phyloP scores from a whole-genome alignment of 176 grass and related monocot genomes.

The Zea luxurians region DNA sequence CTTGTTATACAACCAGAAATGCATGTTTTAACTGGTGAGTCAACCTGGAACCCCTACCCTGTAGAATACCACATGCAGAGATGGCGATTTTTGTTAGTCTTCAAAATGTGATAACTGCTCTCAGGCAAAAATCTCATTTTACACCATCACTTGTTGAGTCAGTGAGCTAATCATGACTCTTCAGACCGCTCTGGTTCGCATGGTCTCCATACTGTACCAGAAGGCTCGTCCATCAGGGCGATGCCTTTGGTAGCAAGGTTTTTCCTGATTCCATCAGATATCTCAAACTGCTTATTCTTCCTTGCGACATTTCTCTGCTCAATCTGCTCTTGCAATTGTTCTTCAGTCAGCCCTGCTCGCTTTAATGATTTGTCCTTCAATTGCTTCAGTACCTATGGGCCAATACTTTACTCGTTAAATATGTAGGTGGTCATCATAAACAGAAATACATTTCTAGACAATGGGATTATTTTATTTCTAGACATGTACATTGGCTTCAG shows the following conservation, averaged over 20 bases:
- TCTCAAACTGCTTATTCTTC: slow-evolving; percentile 50
- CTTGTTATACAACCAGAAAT: slow-evolving; percentile 19
- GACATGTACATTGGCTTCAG: not conserved
- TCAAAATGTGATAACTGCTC: not conserved
- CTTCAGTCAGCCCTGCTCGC: slow-evolving; percentile 49
- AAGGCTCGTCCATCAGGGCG: slow-evolving; percentile 80
- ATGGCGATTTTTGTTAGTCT: slow-evolving; percentile 4
- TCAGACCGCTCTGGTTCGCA: slow-evolving; percentile 51
- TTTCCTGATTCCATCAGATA: slow-evolving; percentile 52
- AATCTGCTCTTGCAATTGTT: slow-evolving; percentile 44
- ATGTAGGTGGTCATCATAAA: slow-evolving; percentile 12
- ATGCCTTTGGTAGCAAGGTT: slow-evolving; percentile 62
- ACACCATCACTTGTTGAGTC: not conserved
- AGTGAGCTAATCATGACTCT: not conserved
- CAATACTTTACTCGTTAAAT: not conserved
- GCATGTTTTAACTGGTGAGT: not conserved
- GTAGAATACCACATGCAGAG: slow-evolving; percentile 9
- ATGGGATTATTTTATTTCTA: not conserved
- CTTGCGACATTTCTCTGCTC: slow-evolving; percentile 38
- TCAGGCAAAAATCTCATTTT: not conserved
- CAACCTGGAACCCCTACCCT: not conserved
- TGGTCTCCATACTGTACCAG: slow-evolving; percentile 71
- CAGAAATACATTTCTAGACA: slow-evolving; percentile 8
- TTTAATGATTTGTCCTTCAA: slow-evolving; percentile 43
- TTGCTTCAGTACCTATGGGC: slow-evolving; percentile 31